A percentile compares a stretch with the other conserved stretches of the same genome.
Evolutionary conservation across 306 rosid species (phyloP).

Genomic region (Prunus dulcis): DNA sequence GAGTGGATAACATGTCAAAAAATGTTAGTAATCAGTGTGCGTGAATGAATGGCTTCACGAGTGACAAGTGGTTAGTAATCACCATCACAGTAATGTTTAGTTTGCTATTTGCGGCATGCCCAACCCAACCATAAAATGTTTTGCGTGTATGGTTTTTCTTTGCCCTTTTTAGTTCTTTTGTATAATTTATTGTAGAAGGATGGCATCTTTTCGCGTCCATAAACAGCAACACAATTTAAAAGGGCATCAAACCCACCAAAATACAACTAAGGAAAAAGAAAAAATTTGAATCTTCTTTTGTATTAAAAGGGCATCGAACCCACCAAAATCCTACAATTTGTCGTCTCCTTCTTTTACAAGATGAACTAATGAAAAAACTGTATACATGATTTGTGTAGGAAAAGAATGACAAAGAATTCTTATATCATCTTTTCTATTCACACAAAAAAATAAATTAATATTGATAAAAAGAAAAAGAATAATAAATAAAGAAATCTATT

Average conservation of each 20-base stretch:
- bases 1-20: not conserved
- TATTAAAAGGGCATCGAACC: conserved; percentile 34
- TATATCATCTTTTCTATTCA: conserved; percentile 46
- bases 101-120: not conserved
- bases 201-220: not conserved
- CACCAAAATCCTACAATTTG: conserved; percentile 39
- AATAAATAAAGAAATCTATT: conserved; percentile 34
- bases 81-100: not conserved
- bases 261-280: not conserved
- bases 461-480: conserved; percentile 31
- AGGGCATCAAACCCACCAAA: no score
- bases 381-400: conserved; percentile 29
- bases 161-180: not conserved
- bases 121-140: not conserved
- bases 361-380: conserved; percentile 39
- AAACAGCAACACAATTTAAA: not conserved
- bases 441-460: conserved; percentile 50
- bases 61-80: not conserved
- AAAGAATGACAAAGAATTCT: conserved; percentile 44
- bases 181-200: no score
- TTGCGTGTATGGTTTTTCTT: not conserved
- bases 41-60: not conserved
- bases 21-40: no score
- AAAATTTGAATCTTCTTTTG: conserved; percentile 25
- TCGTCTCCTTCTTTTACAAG: conserved; percentile 34